These are phyloP conservation scores for Phyllosticta capitalensis DNA, from an alignment of 2,329 filamentous ascomycete species.

Conservation along the genomic window DNA sequence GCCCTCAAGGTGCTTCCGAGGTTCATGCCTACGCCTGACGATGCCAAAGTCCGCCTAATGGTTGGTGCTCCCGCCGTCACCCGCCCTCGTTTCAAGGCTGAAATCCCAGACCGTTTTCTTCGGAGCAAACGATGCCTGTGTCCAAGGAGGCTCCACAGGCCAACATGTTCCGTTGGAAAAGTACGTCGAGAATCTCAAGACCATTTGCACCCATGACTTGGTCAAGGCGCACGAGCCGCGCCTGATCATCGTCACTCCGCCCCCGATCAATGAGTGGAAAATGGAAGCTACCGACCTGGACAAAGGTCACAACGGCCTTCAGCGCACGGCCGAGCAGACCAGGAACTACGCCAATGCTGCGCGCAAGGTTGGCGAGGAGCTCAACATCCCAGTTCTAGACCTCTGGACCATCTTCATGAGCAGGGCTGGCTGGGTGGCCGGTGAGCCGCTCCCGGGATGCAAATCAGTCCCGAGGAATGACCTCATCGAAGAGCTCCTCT, in stretches of 20 bases:
- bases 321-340: slow-evolving; percentile 50
- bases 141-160: slow-evolving; percentile 50
- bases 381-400: slow-evolving; percentile 58
- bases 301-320: slow-evolving; percentile 26
- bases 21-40: slow-evolving; percentile 58
- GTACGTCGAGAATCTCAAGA: slow-evolving; percentile 63
- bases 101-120: slow-evolving; percentile 61
- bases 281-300: slow-evolving; percentile 40
- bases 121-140: slow-evolving; percentile 80
- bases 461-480: slow-evolving; percentile 49
- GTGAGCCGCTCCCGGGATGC: slow-evolving; percentile 46
- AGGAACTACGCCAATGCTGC: slow-evolving; percentile 58
- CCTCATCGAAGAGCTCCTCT: slow-evolving; percentile 41
- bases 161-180: slow-evolving; percentile 72
- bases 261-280: slow-evolving; percentile 71
- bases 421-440: slow-evolving; percentile 42
- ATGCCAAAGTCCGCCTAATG: slow-evolving; percentile 56
- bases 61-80: slow-evolving; percentile 29
- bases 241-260: slow-evolving; percentile 71
- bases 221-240: slow-evolving; percentile 61
- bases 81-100: slow-evolving; percentile 10
- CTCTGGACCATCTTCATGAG: slow-evolving; percentile 72
- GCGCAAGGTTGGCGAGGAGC: slow-evolving; percentile 49
- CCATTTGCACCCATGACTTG: slow-evolving; percentile 62
- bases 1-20: slow-evolving; percentile 58